Evolutionary conservation across 208 protist species (phyloP).

Genomic region (Leishmania martiniquensis): DNA sequence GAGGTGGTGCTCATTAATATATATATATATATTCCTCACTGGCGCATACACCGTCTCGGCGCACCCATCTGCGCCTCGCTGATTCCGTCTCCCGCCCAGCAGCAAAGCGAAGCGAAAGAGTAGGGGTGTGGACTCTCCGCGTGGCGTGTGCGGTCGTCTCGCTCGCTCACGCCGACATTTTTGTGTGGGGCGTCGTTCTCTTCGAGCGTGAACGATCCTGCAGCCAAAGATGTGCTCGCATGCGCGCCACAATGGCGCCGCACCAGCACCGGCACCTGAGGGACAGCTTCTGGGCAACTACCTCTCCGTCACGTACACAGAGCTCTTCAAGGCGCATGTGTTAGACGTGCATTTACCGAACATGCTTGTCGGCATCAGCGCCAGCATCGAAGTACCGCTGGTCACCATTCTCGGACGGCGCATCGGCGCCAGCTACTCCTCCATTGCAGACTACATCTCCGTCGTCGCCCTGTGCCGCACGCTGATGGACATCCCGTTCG

Average conservation of each 20-base stretch:
- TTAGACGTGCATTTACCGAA: constrained; percentile 84
- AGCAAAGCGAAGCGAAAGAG: not conserved
- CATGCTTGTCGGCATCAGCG: constrained; percentile 72
- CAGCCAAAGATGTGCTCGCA: not conserved
- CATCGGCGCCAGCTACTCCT: constrained; percentile 41
- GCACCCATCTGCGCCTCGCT: not conserved
- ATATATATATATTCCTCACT: not conserved
- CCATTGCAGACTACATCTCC: constrained; percentile 67
- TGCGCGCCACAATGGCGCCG: not conserved
- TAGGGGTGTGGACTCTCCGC: too few relatives aligned
- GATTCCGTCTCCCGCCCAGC: not conserved
- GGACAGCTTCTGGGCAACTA: constrained; percentile 14
- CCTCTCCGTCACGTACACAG: constrained; percentile 27
- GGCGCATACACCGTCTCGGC: not conserved
- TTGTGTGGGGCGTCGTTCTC: not conserved
- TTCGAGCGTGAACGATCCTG: not conserved
- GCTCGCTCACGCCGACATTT: too few relatives aligned
- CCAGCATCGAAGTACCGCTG: constrained; percentile 75
- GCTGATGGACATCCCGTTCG: constrained; percentile 66
- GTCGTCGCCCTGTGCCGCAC: constrained; percentile 57
- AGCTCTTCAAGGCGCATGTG: constrained; percentile 56
- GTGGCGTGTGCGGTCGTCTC: too few relatives aligned
- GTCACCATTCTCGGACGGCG: constrained; percentile 72
- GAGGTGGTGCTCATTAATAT: not conserved
- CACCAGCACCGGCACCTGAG: not conserved